Evolutionary conservation across 257 asterid species (phyloP).

Genomic region (Henckelia pumila): DNA sequence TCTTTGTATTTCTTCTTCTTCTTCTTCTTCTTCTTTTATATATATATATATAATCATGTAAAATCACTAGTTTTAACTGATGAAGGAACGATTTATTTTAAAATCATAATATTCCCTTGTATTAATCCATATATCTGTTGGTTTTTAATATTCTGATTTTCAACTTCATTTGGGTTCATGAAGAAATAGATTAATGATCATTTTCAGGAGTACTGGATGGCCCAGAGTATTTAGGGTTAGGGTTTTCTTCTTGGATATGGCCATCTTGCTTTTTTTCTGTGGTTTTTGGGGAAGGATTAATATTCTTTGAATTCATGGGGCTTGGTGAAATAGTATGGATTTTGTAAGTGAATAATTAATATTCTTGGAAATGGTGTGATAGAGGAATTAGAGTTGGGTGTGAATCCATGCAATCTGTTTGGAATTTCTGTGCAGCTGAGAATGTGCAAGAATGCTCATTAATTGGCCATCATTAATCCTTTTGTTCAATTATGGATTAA

Average conservation of each 20-base stretch:
- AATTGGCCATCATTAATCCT: slow-evolving; percentile 12
- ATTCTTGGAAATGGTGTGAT: slow-evolving; percentile 19
- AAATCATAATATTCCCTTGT: neutral
- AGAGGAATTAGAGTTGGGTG: slow-evolving; percentile 22
- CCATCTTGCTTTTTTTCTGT: neutral
- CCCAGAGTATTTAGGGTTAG: slow-evolving; percentile 42
- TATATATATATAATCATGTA: slow-evolving; percentile 14
- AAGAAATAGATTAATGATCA: neutral
- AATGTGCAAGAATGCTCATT: slow-evolving; percentile 22
- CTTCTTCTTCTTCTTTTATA: neutral
- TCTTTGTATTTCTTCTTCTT: neutral
- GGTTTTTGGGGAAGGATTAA: neutral
- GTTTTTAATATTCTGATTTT: neutral
- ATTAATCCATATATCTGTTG: too few species aligned
- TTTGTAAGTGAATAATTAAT: neutral
- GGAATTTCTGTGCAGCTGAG: slow-evolving; percentile 32
- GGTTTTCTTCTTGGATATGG: slow-evolving; percentile 32
- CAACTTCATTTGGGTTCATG: neutral
- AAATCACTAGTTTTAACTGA: slow-evolving; percentile 26
- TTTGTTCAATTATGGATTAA: neutral
- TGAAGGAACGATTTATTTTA: neutral
- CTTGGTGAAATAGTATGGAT: neutral
- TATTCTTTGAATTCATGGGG: neutral
- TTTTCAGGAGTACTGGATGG: too few species aligned
- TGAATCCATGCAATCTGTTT: slow-evolving; percentile 29